These are phyloP conservation scores for Labyrinthula sp. DNA, from an alignment of 352 stramenopile genomes.

Conservation along the genomic window DNA sequence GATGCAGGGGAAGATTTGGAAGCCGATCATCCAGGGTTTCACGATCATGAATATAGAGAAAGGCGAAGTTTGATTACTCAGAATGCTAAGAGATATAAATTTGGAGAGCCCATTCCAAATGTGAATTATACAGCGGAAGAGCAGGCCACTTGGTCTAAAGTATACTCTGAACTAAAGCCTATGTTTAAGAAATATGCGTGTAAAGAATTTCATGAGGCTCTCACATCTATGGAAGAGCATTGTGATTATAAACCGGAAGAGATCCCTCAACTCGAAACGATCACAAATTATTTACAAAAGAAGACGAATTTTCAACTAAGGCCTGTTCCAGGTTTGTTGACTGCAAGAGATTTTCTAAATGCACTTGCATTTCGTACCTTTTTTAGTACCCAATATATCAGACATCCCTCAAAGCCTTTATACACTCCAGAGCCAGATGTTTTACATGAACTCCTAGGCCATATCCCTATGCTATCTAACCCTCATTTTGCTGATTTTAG, in stretches of 20 bases:
- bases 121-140: conserved; percentile 83
- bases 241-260: conserved; percentile 72
- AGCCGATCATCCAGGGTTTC: conserved; percentile 79
- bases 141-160: conserved; percentile 40
- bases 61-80: conserved; percentile 61
- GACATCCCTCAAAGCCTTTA: conserved; percentile 73
- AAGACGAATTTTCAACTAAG: conserved; percentile 66
- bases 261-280: conserved; percentile 75
- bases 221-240: conserved; percentile 71
- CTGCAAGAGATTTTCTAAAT: conserved; percentile 85
- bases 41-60: conserved; percentile 63
- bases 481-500: conserved; percentile 89
- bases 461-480: conserved; percentile 90
- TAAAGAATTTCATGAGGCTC: conserved; percentile 82
- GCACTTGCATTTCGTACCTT: conserved; percentile 89
- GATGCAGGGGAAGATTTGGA: conserved; percentile 76
- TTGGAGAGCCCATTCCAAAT: conserved; percentile 63
- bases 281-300: conserved; percentile 74
- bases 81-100: conserved; percentile 59
- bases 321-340: conserved; percentile 79
- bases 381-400: conserved; percentile 87
- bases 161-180: conserved; percentile 53
- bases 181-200: conserved; percentile 79
- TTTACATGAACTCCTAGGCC: conserved; percentile 81
- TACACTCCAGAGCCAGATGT: conserved; percentile 95